phyloP scores from a whole-genome alignment of 306 rosid genomes.

The Medicago arabica region DNA sequence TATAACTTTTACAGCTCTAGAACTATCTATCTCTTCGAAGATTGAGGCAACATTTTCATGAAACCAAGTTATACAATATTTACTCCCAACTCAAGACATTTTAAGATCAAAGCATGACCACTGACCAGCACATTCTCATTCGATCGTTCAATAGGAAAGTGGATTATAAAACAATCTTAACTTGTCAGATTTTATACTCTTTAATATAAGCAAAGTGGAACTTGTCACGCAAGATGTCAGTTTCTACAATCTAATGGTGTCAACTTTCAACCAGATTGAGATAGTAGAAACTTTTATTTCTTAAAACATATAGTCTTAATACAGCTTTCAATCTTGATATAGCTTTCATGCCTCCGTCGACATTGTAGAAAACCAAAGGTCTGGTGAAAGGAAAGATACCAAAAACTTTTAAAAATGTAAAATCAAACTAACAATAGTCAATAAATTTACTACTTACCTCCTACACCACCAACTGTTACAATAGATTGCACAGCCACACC shows the following conservation, averaged over 20 bases:
- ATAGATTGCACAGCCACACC: constrained; percentile 93
- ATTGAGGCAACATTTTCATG: not conserved
- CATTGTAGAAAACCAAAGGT: not conserved
- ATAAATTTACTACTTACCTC: constrained; percentile 59
- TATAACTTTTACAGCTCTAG: constrained; percentile 1
- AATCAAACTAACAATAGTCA: constrained; percentile 24
- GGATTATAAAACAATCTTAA: constrained; percentile 1
- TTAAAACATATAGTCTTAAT: not conserved
- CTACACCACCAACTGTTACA: constrained; percentile 92
- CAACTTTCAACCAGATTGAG: constrained; percentile 22
- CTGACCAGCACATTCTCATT: constrained; percentile 7
- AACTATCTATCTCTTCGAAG: not conserved
- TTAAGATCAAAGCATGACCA: constrained; percentile 16
- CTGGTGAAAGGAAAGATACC: not conserved
- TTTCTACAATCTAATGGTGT: constrained; percentile 15
- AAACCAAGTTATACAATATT: constrained; percentile 26
- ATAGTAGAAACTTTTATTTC: constrained; percentile 4
- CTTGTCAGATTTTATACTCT: constrained; percentile 8
- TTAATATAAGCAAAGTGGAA: not conserved
- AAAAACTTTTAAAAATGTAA: constrained; percentile 9
- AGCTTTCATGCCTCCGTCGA: no score
- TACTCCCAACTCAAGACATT: constrained; percentile 8
- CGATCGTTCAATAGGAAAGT: constrained; percentile 19
- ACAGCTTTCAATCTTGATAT: not conserved
- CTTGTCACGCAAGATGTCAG: constrained; percentile 11